Base-by-base conservation (phyloP, 192 early-diverging fungal genomes). In the Linnemannia exigua region DNA sequence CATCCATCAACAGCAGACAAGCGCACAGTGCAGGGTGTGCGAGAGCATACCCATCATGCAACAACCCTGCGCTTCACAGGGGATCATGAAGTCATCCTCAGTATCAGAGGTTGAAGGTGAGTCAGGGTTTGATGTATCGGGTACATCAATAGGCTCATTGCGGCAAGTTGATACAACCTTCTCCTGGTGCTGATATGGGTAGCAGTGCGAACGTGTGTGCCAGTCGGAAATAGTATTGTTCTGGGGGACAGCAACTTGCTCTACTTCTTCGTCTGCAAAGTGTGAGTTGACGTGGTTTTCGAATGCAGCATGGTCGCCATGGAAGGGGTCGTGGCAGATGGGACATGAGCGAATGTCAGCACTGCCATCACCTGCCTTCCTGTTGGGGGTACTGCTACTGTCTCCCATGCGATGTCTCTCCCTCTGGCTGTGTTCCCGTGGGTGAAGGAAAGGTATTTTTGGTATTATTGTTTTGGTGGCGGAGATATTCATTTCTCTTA, bases 231-330 rank as follows among this genome's bases (percentile, higher is more conserved):
- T n/a, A n/a, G 52, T 31, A 2, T 63, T 12, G 58, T 63, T 25
- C 12, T 28, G 58, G 28, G 28, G 58, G 4, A 25, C 3, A 63
- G 19, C n/a, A 22, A 28, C n/a, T 3, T 61, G 31, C 7, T 74
- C 69, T 5, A 63, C 35, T 17, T 38, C 31, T 1, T 80, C 76
- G 35, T 54, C 75, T 8, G 25, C 69, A 77, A 86, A 80, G 66
- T 86, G 84, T 4, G n/a, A 48, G 11, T 80, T 47, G 79, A 86
- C 84, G 48, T 86, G 84, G 31, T 16, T 72, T 66, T 86, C 84
- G 38, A 86, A 86, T 58, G 70, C 67, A 35, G 58, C 47, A 9
- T 54, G n/a, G 50, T 80, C 66, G 12, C 84, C 84, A 46, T 61
- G 47, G 63, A 79, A 76, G 33, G 58, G 48, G 19, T 86, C 74